Evolutionary conservation across 305 asterid genomes (phyloP).

Genomic region (Rubia tinctorum): DNA sequence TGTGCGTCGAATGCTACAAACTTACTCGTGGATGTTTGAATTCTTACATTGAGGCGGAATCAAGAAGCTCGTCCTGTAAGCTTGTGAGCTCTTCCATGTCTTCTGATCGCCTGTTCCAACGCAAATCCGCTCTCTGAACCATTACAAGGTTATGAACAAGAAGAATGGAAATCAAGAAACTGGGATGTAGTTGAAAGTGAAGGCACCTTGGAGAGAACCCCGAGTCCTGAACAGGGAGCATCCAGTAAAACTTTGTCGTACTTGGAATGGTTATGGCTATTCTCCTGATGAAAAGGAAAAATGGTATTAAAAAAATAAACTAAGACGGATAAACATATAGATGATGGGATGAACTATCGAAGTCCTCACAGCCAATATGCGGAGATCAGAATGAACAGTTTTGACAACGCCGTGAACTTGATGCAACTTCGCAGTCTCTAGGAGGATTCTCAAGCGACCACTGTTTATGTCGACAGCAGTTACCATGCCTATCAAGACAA

Average conservation of each 20-base stretch:
- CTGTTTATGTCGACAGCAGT: slow-evolving; percentile 74
- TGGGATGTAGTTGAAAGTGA: background rate
- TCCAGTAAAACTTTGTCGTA: slow-evolving; percentile 89
- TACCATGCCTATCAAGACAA: slow-evolving; percentile 54
- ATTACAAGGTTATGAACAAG: slow-evolving; percentile 15
- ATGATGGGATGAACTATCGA: background rate
- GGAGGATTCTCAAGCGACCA: slow-evolving; percentile 87
- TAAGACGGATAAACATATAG: slow-evolving; percentile 1
- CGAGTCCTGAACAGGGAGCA: slow-evolving; percentile 96
- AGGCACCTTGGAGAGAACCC: slow-evolving; percentile 86
- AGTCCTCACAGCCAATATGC: slow-evolving; percentile 52
- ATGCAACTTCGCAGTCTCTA: slow-evolving; percentile 77
- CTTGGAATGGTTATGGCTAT: slow-evolving; percentile 34
- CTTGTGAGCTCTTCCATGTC: slow-evolving; percentile 79
- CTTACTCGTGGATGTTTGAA: background rate
- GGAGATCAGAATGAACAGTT: slow-evolving; percentile 72
- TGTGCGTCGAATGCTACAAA: background rate
- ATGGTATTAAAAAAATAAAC: too few relatives aligned
- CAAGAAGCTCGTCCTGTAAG: slow-evolving; percentile 81
- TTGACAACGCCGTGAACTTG: slow-evolving; percentile 55
- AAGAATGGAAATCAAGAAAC: background rate
- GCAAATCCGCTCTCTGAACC: slow-evolving; percentile 87
- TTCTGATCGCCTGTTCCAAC: slow-evolving; percentile 85
- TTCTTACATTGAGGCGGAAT: slow-evolving; percentile 77
- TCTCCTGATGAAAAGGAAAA: slow-evolving; percentile 29